Conservation (phyloP, 2,329 filamentous ascomycete genomes). For the Hypoxylon sp. region DNA sequence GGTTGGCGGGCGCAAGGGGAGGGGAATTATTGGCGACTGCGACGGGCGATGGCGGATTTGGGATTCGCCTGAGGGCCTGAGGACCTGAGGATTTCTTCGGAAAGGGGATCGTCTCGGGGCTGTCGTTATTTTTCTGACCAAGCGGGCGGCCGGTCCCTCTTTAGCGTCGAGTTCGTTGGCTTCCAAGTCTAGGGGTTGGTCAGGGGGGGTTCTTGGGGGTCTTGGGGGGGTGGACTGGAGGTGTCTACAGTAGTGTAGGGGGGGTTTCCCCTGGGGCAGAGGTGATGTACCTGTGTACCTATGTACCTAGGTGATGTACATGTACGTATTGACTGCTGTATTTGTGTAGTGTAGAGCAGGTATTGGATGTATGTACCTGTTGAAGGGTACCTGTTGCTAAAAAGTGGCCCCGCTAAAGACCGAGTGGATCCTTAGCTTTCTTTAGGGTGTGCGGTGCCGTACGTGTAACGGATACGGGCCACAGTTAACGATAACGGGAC, state of each 20-base stretch:
- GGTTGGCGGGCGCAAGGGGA: neutral
- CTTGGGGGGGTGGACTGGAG: neutral
- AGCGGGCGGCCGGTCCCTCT: slow-evolving; percentile 36
- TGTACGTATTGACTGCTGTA: no score
- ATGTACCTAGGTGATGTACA: no score
- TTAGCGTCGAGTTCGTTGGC: slow-evolving; percentile 38
- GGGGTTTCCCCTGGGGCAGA: neutral
- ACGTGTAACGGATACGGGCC: slow-evolving; percentile 4
- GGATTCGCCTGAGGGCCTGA: slow-evolving; percentile 39
- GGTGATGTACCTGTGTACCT: neutral
- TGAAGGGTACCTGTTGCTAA: neutral
- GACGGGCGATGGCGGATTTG: slow-evolving; percentile 36
- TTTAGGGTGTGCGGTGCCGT: slow-evolving; percentile 14
- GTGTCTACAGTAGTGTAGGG: neutral
- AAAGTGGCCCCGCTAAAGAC: no score
- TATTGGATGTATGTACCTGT: neutral
- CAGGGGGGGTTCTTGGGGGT: neutral
- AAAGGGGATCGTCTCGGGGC: slow-evolving; percentile 43
- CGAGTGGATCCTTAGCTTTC: slow-evolving; percentile 9
- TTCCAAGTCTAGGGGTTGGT: slow-evolving; percentile 12
- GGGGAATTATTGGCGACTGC: slow-evolving; percentile 31
- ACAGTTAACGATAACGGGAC: slow-evolving; percentile 8
- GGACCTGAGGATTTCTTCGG: slow-evolving; percentile 27
- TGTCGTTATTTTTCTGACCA: slow-evolving; percentile 37
- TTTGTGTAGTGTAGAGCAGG: no score